These are phyloP conservation scores for Leccinum arenicola DNA, from an alignment of 768 basidiomycete species.

Conservation along the genomic window DNA sequence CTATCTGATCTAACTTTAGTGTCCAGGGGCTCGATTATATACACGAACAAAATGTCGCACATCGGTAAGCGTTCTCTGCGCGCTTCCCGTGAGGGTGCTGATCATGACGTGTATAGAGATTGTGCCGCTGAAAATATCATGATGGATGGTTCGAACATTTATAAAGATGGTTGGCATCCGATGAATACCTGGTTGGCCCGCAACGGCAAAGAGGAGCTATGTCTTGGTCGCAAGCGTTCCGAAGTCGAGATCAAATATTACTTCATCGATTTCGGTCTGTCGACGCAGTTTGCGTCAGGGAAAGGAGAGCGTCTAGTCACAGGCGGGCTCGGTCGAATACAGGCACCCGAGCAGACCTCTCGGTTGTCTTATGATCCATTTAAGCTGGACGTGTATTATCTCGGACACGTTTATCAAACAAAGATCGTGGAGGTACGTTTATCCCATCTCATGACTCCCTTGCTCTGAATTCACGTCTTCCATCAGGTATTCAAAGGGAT, in stretches of 20 bases:
- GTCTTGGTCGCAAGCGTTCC: slow-evolving; percentile 25
- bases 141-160: slow-evolving; percentile 25
- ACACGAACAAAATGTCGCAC: slow-evolving; percentile 34
- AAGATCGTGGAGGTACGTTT: slow-evolving; percentile 16
- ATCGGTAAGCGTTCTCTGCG: no score
- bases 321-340: slow-evolving; percentile 7
- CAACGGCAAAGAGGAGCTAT: slow-evolving; percentile 5
- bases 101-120: slow-evolving; percentile 16
- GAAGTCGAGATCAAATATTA: slow-evolving; percentile 28
- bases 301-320: neutral
- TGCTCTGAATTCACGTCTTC: neutral
- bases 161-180: slow-evolving; percentile 28
- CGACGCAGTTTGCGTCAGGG: slow-evolving; percentile 20
- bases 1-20: neutral
- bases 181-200: slow-evolving; percentile 1
- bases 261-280: slow-evolving; percentile 37
- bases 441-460: neutral
- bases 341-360: slow-evolving; percentile 22
- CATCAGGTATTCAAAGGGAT: slow-evolving; percentile 10
- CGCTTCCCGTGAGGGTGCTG: no score
- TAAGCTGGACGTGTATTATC: slow-evolving; percentile 28
- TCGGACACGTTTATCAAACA: slow-evolving; percentile 24
- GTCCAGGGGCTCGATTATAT: slow-evolving; percentile 35
- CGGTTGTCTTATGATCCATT: slow-evolving; percentile 28
- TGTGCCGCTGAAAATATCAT: slow-evolving; percentile 29